Percentiles rank a stretch among this genome's conserved stretches.
Conservation (phyloP, 2,329 filamentous ascomycete species). For the Sporothrix brasiliensis region DNA sequence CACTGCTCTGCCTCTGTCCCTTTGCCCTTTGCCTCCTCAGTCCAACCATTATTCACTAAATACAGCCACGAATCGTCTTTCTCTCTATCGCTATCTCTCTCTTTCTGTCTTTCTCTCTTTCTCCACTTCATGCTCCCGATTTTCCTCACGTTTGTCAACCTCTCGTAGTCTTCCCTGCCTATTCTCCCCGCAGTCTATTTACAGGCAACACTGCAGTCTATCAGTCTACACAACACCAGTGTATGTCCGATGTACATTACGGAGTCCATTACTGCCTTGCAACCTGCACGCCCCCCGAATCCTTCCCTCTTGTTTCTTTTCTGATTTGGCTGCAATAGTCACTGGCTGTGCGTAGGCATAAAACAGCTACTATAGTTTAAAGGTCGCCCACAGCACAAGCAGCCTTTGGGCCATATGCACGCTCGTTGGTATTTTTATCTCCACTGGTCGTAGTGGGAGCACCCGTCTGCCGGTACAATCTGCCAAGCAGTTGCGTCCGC, state of each 20-base stretch:
- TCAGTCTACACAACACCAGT: not conserved
- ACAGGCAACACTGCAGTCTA: not conserved
- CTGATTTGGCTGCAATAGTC: constrained; percentile 10
- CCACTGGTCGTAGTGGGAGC: constrained; percentile 24
- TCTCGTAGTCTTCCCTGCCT: not conserved
- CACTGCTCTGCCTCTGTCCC: not conserved
- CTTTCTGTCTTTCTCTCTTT: not conserved
- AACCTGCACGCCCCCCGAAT: not conserved
- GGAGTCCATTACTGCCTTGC: not conserved
- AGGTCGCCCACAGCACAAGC: not conserved
- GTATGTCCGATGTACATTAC: not conserved
- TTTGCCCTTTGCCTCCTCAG: not conserved
- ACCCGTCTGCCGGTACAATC: constrained; percentile 23
- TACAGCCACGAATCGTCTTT: no score
- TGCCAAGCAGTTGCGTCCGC: constrained; percentile 24
- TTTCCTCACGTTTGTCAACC: not conserved
- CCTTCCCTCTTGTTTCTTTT: constrained; percentile 10
- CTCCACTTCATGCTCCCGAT: not conserved
- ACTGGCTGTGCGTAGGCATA: not conserved
- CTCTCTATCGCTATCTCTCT: not conserved
- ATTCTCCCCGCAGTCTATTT: not conserved
- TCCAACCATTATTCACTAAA: no score
- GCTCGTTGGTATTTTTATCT: constrained; percentile 19
- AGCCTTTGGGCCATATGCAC: not conserved
- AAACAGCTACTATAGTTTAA: not conserved